Conservation (phyloP, 2,329 filamentous ascomycete species). For the Amauroascus verrucosus region DNA sequence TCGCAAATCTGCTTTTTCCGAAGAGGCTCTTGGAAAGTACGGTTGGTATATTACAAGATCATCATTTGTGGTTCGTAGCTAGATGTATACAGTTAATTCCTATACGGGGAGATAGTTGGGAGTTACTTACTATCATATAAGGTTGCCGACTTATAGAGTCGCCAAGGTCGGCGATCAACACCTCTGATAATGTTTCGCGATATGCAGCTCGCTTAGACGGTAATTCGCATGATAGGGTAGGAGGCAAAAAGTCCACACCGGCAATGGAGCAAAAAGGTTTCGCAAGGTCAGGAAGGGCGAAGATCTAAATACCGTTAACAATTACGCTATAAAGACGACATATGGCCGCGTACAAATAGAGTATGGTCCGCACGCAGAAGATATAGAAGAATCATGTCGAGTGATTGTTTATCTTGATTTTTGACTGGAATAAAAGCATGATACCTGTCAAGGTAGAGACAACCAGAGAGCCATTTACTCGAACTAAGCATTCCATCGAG, state of each 20-base stretch:
- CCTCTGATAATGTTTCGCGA: constrained; percentile 65
- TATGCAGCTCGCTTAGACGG: constrained; percentile 58
- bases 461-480: constrained; percentile 72
- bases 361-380: constrained; percentile 65
- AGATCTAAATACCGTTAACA: constrained; percentile 48
- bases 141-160: constrained; percentile 60
- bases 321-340: neutral
- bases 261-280: constrained; percentile 64
- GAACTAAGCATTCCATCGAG: constrained; percentile 49
- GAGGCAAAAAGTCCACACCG: constrained; percentile 66
- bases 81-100: neutral
- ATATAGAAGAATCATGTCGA: constrained; percentile 58
- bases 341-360: constrained; percentile 52
- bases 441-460: constrained; percentile 61
- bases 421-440: constrained; percentile 43
- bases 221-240: constrained; percentile 62
- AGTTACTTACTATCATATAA: constrained; percentile 63
- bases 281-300: constrained; percentile 61
- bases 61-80: constrained; percentile 69
- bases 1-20: constrained; percentile 41
- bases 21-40: constrained; percentile 40
- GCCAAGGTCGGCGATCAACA: constrained; percentile 75
- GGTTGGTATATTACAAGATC: constrained; percentile 85
- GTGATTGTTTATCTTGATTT: constrained; percentile 16
- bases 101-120: neutral